Evolutionary conservation across 805 yeast species (phyloP).

Genomic region (Phaffomyces antillensis): DNA sequence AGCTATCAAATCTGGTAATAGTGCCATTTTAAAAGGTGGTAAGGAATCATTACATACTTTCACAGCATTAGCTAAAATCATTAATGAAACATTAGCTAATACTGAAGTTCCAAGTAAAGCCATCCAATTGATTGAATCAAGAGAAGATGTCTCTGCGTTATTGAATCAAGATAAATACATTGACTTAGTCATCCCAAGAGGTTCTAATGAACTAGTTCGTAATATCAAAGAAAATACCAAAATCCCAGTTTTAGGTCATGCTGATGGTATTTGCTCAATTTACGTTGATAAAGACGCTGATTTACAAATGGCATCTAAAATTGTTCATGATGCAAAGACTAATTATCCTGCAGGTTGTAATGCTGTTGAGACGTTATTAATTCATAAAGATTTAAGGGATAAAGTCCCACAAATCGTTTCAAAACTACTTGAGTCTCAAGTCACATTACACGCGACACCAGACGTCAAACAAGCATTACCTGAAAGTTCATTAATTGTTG

Average conservation of each 20-base stretch:
- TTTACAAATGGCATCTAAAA: constrained; percentile 63
- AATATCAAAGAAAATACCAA: constrained; percentile 81
- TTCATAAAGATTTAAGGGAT: constrained; percentile 40
- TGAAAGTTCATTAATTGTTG: constrained; percentile 26
- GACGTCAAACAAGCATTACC: constrained; percentile 33
- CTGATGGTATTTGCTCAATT: constrained; percentile 94
- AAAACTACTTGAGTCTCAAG: constrained; percentile 54
- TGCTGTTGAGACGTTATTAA: constrained; percentile 82
- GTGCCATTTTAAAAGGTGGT: constrained; percentile 97
- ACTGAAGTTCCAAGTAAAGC: constrained; percentile 78
- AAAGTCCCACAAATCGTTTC: constrained; percentile 31
- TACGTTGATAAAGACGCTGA: constrained; percentile 77
- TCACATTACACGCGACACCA: constrained; percentile 60
- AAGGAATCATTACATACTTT: constrained; percentile 87
- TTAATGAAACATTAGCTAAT: constrained; percentile 46
- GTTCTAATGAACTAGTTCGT: constrained; percentile 89
- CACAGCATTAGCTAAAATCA: constrained; percentile 67
- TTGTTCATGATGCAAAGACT: constrained; percentile 82
- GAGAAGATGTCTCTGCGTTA: constrained; percentile 84
- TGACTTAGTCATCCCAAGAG: constrained; percentile 95
- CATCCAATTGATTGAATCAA: constrained; percentile 78
- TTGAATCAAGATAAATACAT: constrained; percentile 81
- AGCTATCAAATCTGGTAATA: constrained; percentile 93
- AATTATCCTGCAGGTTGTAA: constrained; percentile 99
- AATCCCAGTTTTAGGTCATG: constrained; percentile 97